Conservation (phyloP, 768 basidiomycete genomes). For the Leccinum uliginosum region DNA sequence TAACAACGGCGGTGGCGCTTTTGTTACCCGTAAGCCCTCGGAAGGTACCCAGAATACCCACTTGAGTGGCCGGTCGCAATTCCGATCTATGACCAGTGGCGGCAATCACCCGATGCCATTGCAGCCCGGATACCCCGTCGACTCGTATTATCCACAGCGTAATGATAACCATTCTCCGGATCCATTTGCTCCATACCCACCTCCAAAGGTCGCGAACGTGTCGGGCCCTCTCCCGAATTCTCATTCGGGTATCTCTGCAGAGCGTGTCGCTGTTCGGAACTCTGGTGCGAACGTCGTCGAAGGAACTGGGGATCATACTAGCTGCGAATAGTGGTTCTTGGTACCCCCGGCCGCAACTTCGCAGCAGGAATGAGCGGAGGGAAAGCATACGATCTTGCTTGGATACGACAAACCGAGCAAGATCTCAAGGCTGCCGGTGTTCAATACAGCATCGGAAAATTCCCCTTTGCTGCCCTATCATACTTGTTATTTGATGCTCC, state of each 20-base stretch:
- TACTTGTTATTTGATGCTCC: too few species aligned
- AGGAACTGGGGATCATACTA: constrained; percentile 94
- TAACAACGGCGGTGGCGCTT: constrained; percentile 1
- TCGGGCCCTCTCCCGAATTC: constrained; percentile 19
- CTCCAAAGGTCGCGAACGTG: background rate
- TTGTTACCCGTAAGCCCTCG: constrained; percentile 23
- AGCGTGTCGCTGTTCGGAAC: constrained; percentile 96
- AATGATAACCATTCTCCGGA: constrained; percentile 19
- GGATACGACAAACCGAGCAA: too few species aligned
- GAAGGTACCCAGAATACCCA: constrained; percentile 27
- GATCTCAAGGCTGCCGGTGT: too few species aligned
- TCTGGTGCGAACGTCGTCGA: constrained; percentile 97
- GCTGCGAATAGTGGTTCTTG: constrained; percentile 94
- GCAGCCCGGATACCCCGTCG: constrained; percentile 26
- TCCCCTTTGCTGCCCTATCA: too few species aligned
- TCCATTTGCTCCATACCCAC: constrained; percentile 30
- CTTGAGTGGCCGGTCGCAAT: constrained; percentile 17
- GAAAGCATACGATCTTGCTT: constrained; percentile 97
- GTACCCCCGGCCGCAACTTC: constrained; percentile 93
- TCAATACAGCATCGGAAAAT: too few species aligned
- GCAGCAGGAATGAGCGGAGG: constrained; percentile 99
- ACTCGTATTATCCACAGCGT: constrained; percentile 23
- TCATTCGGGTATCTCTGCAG: constrained; percentile 73
- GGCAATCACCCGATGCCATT: constrained; percentile 12
- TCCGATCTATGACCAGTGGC: constrained; percentile 16